phyloP scores from a whole-genome alignment of 805 yeast genomes.

The Teunomyces cretensis region DNA sequence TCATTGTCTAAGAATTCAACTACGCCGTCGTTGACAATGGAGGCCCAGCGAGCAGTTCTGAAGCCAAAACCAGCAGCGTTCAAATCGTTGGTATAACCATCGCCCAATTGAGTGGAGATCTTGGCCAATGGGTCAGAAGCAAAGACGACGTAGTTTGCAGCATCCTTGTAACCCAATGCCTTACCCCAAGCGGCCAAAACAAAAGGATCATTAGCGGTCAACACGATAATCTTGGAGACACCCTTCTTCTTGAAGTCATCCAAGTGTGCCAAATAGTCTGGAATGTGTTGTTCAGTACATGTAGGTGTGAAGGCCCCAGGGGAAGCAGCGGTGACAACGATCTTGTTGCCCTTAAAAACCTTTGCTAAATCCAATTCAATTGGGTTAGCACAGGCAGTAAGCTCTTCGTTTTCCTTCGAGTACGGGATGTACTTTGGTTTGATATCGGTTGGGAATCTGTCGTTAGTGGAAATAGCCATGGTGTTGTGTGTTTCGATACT shows the following conservation, averaged over 20 bases:
- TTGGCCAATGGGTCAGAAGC: constrained; percentile 65
- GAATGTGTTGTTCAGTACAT: constrained; percentile 70
- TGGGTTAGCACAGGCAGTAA: constrained; percentile 43
- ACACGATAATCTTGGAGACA: constrained; percentile 60
- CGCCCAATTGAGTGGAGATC: constrained; percentile 61
- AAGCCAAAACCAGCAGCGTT: constrained; percentile 53
- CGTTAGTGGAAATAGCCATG: not conserved
- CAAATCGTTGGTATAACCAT: constrained; percentile 46
- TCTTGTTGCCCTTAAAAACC: constrained; percentile 46
- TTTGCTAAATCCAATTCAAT: constrained; percentile 31
- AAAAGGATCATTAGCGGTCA: constrained; percentile 71
- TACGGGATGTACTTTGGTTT: constrained; percentile 43
- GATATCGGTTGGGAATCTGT: constrained; percentile 34
- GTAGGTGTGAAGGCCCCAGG: constrained; percentile 91
- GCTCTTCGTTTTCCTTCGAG: constrained; percentile 29
- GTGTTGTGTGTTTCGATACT: not conserved
- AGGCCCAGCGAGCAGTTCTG: constrained; percentile 72
- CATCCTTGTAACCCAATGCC: constrained; percentile 42
- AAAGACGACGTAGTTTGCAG: constrained; percentile 44
- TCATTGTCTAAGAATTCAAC: constrained; percentile 34
- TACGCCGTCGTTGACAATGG: constrained; percentile 55
- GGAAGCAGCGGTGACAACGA: constrained; percentile 65
- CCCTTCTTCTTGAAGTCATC: constrained; percentile 56
- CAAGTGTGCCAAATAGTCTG: constrained; percentile 56
- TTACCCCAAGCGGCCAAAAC: constrained; percentile 70